Evolutionary conservation across 768 basidiomycete genomes (phyloP).

Genomic region (Boletus barrowsii): DNA sequence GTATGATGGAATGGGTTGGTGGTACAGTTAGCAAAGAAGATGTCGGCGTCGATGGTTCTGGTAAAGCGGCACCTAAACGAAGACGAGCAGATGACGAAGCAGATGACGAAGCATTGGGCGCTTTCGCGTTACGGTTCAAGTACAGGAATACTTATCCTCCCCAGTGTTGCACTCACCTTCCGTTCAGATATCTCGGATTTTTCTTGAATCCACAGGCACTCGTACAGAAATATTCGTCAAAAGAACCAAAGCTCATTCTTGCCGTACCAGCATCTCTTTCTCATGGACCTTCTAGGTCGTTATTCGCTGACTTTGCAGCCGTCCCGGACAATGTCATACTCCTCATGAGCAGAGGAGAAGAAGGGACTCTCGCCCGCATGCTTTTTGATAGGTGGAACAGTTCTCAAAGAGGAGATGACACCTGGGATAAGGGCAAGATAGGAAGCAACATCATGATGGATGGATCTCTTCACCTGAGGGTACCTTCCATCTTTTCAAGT

Average conservation of each 20-base stretch:
- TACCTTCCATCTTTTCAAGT: constrained; percentile 29
- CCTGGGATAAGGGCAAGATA: constrained; percentile 88
- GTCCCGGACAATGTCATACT: constrained; percentile 84
- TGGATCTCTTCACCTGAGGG: constrained; percentile 62
- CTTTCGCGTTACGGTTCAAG: constrained; percentile 87
- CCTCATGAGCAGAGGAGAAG: constrained; percentile 75
- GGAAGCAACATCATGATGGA: constrained; percentile 85
- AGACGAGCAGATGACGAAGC: constrained; percentile 65
- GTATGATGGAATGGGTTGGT: constrained; percentile 99
- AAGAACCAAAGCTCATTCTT: constrained; percentile 89
- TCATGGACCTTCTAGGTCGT: constrained; percentile 81
- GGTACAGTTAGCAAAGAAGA: constrained; percentile 93
- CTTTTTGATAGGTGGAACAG: constrained; percentile 87
- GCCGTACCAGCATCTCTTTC: constrained; percentile 92
- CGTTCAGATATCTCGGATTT: constrained; percentile 80
- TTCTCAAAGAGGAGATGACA: constrained; percentile 72
- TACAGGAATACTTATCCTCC: constrained; percentile 35
- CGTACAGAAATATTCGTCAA: constrained; percentile 76
- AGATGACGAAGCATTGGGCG: constrained; percentile 82
- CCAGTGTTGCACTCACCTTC: constrained; percentile 1
- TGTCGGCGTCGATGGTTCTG: constrained; percentile 72
- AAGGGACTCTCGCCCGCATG: constrained; percentile 72
- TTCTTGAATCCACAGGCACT: constrained; percentile 82
- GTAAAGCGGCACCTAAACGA: constrained; percentile 48
- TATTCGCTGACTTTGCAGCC: constrained; percentile 85